Evolutionary conservation across 495 filamentous ascomycete genomes (phyloP).

Genomic region (Penicillium canariense): DNA sequence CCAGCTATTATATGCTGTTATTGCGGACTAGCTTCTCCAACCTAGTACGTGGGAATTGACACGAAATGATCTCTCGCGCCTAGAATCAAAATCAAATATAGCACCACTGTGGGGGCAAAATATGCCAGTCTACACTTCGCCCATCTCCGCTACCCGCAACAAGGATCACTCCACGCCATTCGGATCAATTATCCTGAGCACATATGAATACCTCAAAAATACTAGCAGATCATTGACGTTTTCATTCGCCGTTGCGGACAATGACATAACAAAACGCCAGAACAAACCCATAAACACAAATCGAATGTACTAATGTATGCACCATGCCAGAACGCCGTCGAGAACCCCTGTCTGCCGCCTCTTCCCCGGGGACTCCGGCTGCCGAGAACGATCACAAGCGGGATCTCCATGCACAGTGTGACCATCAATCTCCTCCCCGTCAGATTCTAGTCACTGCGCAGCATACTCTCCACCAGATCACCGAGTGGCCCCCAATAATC

Average conservation of each 20-base stretch:
- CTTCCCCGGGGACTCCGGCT: constrained; percentile 1
- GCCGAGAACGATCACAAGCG: constrained; percentile 10
- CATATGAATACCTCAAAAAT: neutral
- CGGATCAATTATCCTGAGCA: neutral
- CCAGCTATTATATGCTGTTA: neutral
- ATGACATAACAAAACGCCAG: constrained; percentile 13
- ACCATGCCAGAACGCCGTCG: constrained; percentile 28
- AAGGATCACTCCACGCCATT: neutral
- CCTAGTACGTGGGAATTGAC: too few relatives aligned
- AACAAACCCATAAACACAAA: constrained; percentile 12
- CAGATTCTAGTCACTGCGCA: constrained; percentile 73
- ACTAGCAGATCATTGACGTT: neutral
- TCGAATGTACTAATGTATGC: constrained; percentile 20
- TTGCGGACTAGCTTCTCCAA: neutral
- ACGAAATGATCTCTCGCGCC: neutral
- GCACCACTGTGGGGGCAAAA: neutral
- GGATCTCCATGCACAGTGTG: constrained; percentile 9
- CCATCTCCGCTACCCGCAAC: neutral
- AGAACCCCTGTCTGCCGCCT: constrained; percentile 13
- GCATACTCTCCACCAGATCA: constrained; percentile 94
- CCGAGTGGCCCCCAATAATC: constrained; percentile 98
- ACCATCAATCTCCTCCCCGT: neutral
- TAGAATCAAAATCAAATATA: neutral
- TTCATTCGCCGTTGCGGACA: neutral
- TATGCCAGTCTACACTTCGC: neutral